These are phyloP conservation scores for Neurospora sp. DNA, from an alignment of 495 filamentous ascomycete genomes.

Conservation along the genomic window DNA sequence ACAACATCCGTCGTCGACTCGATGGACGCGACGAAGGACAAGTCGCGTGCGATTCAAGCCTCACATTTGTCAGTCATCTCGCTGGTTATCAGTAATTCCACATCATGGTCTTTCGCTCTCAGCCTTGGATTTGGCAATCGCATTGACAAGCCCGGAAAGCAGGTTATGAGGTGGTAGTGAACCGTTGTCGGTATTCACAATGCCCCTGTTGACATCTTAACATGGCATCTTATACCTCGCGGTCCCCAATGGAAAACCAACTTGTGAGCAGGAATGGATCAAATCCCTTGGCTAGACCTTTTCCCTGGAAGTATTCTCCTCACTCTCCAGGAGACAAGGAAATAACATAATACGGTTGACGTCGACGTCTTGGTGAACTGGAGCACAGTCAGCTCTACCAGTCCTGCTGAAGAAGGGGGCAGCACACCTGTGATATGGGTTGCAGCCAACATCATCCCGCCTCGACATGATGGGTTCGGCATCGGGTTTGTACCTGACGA, in stretches of 20 bases:
- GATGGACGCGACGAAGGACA: background rate
- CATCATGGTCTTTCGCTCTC: background rate
- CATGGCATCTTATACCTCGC: background rate
- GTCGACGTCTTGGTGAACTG: background rate
- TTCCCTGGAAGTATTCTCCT: background rate
- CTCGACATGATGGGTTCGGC: background rate
- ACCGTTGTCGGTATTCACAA: background rate
- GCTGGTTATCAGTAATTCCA: background rate
- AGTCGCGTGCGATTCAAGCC: background rate
- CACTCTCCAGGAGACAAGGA: background rate
- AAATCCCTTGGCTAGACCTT: background rate
- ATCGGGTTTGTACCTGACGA: background rate
- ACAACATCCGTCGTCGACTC: background rate
- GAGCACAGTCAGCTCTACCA: background rate
- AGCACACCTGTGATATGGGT: background rate
- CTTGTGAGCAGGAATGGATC: background rate
- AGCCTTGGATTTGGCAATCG: conserved; percentile 2
- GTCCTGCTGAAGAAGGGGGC: background rate
- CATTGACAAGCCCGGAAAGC: conserved; percentile 5
- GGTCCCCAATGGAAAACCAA: background rate
- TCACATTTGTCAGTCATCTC: background rate
- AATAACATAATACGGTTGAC: background rate
- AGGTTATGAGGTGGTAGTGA: conserved; percentile 10
- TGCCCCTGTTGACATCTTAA: background rate
- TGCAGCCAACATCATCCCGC: background rate